Conservation (phyloP, 805 yeast species). For the Suhomyces xylopsoci region DNA sequence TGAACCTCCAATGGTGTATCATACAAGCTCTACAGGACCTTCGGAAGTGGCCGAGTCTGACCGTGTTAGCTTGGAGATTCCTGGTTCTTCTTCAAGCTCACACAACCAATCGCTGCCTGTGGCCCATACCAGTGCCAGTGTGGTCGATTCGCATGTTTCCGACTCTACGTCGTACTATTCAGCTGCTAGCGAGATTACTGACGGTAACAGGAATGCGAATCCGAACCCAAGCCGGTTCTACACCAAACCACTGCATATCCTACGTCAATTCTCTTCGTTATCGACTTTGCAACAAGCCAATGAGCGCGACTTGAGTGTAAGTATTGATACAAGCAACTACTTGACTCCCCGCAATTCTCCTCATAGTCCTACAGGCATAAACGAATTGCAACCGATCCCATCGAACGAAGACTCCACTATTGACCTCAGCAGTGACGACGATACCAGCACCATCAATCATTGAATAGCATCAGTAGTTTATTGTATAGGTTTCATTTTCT, state of each 20-base stretch:
- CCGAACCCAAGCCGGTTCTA: conserved; percentile 11
- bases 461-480: not conserved
- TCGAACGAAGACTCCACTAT: conserved; percentile 5
- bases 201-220: not conserved
- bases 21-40: not conserved
- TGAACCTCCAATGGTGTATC: not conserved
- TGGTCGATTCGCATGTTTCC: not conserved
- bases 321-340: conserved; percentile 13
- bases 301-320: conserved; percentile 14
- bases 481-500: not conserved
- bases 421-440: conserved; percentile 1
- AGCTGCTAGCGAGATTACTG: conserved; percentile 9
- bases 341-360: not conserved
- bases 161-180: conserved; percentile 12
- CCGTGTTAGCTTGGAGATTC: not conserved
- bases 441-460: not conserved
- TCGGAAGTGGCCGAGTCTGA: not conserved
- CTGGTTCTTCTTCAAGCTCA: not conserved
- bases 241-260: conserved; percentile 25
- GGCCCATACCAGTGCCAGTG: not conserved
- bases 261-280: conserved; percentile 15
- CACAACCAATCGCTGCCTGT: not conserved
- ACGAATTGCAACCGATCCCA: not conserved
- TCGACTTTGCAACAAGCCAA: not conserved
- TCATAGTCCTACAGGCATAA: not conserved